phyloP scores from a whole-genome alignment of 202 grass and related monocot genomes.

The Tripidium arundinaceum region DNA sequence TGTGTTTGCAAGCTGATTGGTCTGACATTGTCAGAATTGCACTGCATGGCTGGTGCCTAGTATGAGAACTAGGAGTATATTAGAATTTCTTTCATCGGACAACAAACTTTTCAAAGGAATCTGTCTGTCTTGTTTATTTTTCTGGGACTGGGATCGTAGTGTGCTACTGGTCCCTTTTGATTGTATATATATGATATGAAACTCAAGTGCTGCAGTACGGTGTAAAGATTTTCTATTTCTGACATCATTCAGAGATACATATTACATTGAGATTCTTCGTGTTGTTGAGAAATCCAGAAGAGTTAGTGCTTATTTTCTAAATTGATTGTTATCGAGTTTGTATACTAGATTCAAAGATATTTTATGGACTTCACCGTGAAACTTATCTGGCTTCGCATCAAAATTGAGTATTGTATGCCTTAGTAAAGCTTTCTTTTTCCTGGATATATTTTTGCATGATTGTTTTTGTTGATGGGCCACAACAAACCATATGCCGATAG shows the following conservation, averaged over 20 bases:
- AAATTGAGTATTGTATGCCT: neutral
- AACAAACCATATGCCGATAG: no score
- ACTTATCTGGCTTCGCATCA: neutral
- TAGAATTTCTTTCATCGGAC: neutral
- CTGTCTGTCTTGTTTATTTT: neutral
- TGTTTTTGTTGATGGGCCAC: neutral
- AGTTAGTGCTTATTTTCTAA: conserved; percentile 30
- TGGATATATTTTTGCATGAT: neutral
- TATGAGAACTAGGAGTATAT: conserved; percentile 50
- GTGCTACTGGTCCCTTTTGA: neutral
- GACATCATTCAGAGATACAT: conserved; percentile 96
- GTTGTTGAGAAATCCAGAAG: conserved; percentile 65
- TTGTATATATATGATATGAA: neutral
- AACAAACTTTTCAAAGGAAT: neutral
- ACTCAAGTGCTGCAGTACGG: conserved; percentile 68
- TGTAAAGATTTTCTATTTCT: conserved; percentile 81
- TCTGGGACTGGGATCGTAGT: neutral
- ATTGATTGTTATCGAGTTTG: neutral
- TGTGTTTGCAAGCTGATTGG: neutral
- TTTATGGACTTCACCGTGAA: no score
- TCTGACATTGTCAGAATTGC: neutral
- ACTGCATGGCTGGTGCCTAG: neutral
- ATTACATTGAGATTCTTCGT: conserved; percentile 86
- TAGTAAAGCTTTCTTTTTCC: neutral
- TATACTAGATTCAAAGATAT: no score